Conservation (phyloP, 2,329 filamentous ascomycete genomes). For the Pleomassaria siparia region DNA sequence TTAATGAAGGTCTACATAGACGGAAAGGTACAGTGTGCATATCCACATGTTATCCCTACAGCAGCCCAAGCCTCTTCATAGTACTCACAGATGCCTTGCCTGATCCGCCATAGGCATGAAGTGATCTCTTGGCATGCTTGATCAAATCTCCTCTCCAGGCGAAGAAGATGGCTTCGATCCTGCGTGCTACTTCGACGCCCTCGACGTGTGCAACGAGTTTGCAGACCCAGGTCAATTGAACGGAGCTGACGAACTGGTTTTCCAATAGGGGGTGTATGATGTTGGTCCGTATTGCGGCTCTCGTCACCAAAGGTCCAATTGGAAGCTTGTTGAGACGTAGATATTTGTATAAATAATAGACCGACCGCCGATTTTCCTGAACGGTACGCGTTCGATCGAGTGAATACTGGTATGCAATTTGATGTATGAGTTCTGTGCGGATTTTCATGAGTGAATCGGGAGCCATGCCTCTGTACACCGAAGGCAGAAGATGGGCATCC, state of each 20-base stretch:
- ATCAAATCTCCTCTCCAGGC: slow-evolving; percentile 34
- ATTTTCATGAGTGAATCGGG: slow-evolving; percentile 15
- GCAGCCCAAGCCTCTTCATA: slow-evolving; percentile 32
- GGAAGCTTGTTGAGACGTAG: slow-evolving; percentile 19
- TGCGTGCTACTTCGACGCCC: slow-evolving; percentile 27
- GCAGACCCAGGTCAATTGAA: slow-evolving; percentile 33
- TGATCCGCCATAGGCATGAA: slow-evolving; percentile 19
- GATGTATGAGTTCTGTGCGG: slow-evolving; percentile 28
- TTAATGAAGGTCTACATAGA: background rate
- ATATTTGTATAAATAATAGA: slow-evolving; percentile 33
- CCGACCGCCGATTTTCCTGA: slow-evolving; percentile 24
- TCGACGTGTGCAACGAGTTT: slow-evolving; percentile 30
- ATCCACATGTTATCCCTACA: slow-evolving; percentile 10
- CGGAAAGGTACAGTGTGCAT: too few species aligned
- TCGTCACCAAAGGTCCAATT: slow-evolving; percentile 33
- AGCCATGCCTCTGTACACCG: slow-evolving; percentile 19
- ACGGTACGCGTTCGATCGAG: slow-evolving; percentile 23
- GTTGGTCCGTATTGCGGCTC: slow-evolving; percentile 26
- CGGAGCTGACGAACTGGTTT: slow-evolving; percentile 30
- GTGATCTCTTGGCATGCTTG: slow-evolving; percentile 19
- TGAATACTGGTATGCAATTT: slow-evolving; percentile 38
- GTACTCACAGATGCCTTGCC: slow-evolving; percentile 28
- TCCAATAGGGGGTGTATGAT: slow-evolving; percentile 31
- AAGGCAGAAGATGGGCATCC: slow-evolving; percentile 24
- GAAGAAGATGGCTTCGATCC: slow-evolving; percentile 30